A percentile compares a stretch with the other conserved stretches of the same genome.
These are phyloP conservation scores for Metarhizium rileyi DNA, from an alignment of 2,329 filamentous ascomycete species.

Conservation along the genomic window DNA sequence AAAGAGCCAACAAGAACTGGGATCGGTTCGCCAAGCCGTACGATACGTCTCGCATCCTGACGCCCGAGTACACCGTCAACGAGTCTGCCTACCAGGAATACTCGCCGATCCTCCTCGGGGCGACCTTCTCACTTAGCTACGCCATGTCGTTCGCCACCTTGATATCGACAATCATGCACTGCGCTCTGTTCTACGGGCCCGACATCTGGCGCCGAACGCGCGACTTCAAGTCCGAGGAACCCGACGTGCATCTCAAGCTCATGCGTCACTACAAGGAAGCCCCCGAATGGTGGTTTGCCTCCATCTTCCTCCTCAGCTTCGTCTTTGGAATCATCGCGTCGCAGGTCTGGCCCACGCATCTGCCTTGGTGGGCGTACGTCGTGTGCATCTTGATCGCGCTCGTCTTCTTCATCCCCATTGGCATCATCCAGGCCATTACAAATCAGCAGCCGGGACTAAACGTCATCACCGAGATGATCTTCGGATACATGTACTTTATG, in stretches of 20 bases:
- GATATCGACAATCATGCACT: conserved; percentile 43
- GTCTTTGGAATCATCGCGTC: conserved; percentile 26
- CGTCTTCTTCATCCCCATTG: conserved; percentile 43
- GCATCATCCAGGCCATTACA: conserved; percentile 45
- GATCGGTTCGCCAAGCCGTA: conserved; percentile 50
- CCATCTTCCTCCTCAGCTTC: conserved; percentile 37
- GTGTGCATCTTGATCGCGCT: conserved; percentile 41
- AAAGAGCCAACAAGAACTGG: conserved; percentile 43
- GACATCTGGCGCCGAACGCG: conserved; percentile 31
- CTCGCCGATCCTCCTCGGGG: conserved; percentile 43
- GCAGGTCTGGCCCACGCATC: conserved; percentile 38
- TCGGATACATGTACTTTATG: conserved; percentile 31
- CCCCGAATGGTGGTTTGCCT: conserved; percentile 45
- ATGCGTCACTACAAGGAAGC: conserved; percentile 27
- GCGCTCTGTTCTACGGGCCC: conserved; percentile 39
- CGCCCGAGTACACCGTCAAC: conserved; percentile 40
- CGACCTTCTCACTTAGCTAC: conserved; percentile 45
- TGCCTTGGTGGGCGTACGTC: conserved; percentile 40
- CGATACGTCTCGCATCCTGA: conserved; percentile 46
- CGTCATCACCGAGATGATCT: conserved; percentile 39
- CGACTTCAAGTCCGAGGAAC: conserved; percentile 27
- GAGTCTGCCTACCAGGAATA: conserved; percentile 46
- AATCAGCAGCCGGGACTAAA: conserved; percentile 40
- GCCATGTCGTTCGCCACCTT: conserved; percentile 48
- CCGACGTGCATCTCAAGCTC: conserved; percentile 38